These are phyloP conservation scores for Hymenoscyphus albidus DNA, from an alignment of 2,329 filamentous ascomycete genomes.

Conservation along the genomic window DNA sequence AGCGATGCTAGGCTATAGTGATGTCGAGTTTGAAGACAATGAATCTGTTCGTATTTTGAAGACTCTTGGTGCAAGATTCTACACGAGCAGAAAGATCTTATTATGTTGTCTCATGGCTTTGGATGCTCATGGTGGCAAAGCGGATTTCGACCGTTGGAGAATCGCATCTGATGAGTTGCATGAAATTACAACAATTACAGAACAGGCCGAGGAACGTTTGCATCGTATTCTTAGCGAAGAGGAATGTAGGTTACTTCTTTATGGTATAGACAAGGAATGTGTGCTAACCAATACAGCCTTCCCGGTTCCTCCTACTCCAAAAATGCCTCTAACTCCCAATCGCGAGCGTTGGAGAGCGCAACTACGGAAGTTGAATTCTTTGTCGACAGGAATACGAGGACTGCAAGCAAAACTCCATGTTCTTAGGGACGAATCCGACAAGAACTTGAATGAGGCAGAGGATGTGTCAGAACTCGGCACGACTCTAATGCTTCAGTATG, in stretches of 20 bases:
- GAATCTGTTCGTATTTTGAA: slow-evolving; percentile 79
- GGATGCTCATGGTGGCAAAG: slow-evolving; percentile 72
- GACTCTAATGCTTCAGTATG: slow-evolving; percentile 82
- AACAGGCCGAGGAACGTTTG: slow-evolving; percentile 60
- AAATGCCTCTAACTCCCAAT: slow-evolving; percentile 62
- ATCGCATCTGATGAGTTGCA: slow-evolving; percentile 72
- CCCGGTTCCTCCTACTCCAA: slow-evolving; percentile 52
- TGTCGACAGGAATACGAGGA: slow-evolving; percentile 86
- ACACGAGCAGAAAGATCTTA: slow-evolving; percentile 77
- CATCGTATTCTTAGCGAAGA: slow-evolving; percentile 71
- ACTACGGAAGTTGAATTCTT: slow-evolving; percentile 78
- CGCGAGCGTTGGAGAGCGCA: slow-evolving; percentile 83
- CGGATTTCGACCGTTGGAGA: slow-evolving; percentile 76
- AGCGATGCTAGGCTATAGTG: slow-evolving; percentile 60
- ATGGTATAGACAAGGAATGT: not conserved
- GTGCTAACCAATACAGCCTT: slow-evolving; percentile 44
- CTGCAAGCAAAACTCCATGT: slow-evolving; percentile 94
- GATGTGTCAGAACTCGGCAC: slow-evolving; percentile 73
- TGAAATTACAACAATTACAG: slow-evolving; percentile 58
- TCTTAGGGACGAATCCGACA: slow-evolving; percentile 82
- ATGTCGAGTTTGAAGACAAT: slow-evolving; percentile 67
- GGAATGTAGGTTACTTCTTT: slow-evolving; percentile 57
- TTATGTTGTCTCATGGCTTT: slow-evolving; percentile 86
- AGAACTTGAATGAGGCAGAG: slow-evolving; percentile 68
- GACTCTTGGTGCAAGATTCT: slow-evolving; percentile 74